phyloP scores from a whole-genome alignment of 176 grass and related monocot genomes.

The Chloris gayana region DNA sequence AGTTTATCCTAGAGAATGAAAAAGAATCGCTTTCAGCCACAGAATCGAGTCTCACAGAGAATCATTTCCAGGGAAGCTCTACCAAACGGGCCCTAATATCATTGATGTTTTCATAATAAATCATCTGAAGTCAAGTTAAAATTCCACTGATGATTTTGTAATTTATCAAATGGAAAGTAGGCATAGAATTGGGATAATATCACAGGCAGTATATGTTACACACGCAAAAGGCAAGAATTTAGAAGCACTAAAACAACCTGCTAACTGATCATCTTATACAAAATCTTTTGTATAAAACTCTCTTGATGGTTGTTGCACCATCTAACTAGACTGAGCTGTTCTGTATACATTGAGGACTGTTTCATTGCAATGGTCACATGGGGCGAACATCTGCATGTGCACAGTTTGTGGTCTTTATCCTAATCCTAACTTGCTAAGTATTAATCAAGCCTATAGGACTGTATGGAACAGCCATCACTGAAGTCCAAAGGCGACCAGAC shows the following conservation, averaged over 20 bases:
- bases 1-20: too few relatives aligned
- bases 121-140: neutral
- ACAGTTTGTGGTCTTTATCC: neutral
- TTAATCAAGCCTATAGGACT: neutral
- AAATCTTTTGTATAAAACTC: neutral
- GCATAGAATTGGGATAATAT: constrained; percentile 3
- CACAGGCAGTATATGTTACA: neutral
- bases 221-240: neutral
- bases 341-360: constrained; percentile 12
- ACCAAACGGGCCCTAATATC: too few relatives aligned
- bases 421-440: neutral
- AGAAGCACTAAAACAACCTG: neutral
- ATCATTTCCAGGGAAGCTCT: too few relatives aligned
- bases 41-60: too few relatives aligned
- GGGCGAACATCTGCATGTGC: constrained; percentile 27
- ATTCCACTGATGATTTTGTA: neutral
- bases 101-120: neutral
- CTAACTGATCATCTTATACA: constrained; percentile 2
- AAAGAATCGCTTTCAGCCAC: too few relatives aligned
- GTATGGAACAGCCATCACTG: neutral
- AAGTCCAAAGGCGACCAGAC: neutral
- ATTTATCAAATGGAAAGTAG: neutral
- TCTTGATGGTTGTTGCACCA: constrained; percentile 1
- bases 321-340: constrained; percentile 22
- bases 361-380: constrained; percentile 8